phyloP scores from a whole-genome alignment of 192 early-diverging fungal genomes.

The Phlyctochytrium arcticum region DNA sequence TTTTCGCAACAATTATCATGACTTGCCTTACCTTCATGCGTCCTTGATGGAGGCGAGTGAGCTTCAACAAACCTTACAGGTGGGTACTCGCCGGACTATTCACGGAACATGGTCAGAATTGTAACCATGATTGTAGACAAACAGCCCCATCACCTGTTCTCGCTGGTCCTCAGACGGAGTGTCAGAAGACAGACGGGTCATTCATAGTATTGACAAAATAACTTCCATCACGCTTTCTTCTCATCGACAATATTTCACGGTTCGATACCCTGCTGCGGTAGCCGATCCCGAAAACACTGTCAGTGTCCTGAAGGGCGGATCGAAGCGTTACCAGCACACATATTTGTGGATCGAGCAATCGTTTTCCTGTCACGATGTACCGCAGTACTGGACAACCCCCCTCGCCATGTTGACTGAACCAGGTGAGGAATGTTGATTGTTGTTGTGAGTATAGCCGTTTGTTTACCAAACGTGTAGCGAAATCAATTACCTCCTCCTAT shows the following conservation, averaged over 20 bases:
- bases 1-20: not conserved
- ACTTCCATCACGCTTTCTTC: not conserved
- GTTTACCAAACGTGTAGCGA: no score
- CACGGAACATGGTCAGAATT: no score
- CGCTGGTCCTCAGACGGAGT: not conserved
- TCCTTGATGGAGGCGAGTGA: not conserved
- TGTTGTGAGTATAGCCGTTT: no score
- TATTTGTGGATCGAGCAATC: not conserved
- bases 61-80: not conserved
- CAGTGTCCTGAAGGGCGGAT: not conserved
- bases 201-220: not conserved
- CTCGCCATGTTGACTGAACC: not conserved
- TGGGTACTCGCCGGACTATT: no score
- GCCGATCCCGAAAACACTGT: not conserved
- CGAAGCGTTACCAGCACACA: not conserved
- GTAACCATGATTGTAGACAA: no score
- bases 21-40: not conserved
- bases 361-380: not conserved
- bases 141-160: not conserved
- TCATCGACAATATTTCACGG: not conserved
- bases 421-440: no score
- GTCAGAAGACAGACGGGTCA: not conserved
- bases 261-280: not conserved
- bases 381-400: not conserved
- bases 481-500: no score